phyloP scores from a whole-genome alignment of 2,329 filamentous ascomycete species.

The Ramularia collo-cygni region DNA sequence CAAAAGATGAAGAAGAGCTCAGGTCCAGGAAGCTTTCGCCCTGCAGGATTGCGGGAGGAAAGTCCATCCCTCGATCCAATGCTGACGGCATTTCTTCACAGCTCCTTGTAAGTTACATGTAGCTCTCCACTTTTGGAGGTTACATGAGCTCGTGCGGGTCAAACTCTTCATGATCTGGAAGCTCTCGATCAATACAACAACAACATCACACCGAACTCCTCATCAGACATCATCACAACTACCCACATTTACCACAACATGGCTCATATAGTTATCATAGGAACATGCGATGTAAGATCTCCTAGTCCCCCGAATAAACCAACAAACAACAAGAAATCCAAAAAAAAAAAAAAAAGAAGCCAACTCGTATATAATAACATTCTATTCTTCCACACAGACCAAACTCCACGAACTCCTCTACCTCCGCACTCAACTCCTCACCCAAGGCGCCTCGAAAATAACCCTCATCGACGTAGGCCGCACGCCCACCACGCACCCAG shows the following conservation, averaged over 20 bases:
- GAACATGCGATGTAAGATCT: conserved; percentile 49
- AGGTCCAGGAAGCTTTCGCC: no score
- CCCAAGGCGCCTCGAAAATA: conserved; percentile 30
- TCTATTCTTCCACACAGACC: conserved; percentile 44
- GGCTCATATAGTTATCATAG: conserved; percentile 47
- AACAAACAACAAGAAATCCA: no score
- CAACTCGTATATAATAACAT: conserved; percentile 54
- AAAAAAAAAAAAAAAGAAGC: no score
- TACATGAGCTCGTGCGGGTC: no score
- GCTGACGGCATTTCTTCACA: no score
- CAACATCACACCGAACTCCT: background rate
- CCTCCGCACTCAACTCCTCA: conserved; percentile 43
- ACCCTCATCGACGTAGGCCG: conserved; percentile 53
- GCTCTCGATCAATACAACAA: background rate
- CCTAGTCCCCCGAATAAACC: no score
- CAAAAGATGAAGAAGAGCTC: no score
- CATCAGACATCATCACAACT: background rate
- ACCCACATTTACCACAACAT: conserved; percentile 10
- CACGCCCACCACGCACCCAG: conserved; percentile 33
- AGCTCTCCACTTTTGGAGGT: no score
- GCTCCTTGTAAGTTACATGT: no score
- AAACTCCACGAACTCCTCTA: conserved; percentile 55
- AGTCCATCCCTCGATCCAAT: no score
- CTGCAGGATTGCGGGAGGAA: no score
- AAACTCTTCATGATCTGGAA: no score